A percentile compares a stretch with the other conserved stretches of the same genome.
Evolutionary conservation across 768 basidiomycete genomes (phyloP).

Genomic region (Tulasnella sp.): DNA sequence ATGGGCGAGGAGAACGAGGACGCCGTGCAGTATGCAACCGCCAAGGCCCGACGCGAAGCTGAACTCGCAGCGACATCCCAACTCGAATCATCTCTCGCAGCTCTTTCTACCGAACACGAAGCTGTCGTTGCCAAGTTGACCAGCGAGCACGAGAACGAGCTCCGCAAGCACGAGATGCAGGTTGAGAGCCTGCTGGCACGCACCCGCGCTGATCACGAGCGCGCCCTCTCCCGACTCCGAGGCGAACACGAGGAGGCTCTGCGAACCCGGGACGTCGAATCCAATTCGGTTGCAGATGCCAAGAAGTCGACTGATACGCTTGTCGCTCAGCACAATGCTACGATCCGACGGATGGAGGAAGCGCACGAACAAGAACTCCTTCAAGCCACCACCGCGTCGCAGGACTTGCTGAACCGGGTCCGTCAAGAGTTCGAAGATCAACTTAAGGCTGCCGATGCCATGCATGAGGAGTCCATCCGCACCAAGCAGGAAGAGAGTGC

Average conservation of each 20-base stretch:
- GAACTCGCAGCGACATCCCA: conserved; percentile 7
- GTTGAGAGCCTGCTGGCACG: conserved; percentile 8
- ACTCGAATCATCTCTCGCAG: background rate
- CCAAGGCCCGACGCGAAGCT: conserved; percentile 7
- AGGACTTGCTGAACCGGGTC: conserved; percentile 35
- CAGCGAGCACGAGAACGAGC: conserved; percentile 22
- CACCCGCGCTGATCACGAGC: conserved; percentile 10
- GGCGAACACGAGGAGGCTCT: conserved; percentile 36
- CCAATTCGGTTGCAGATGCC: conserved; percentile 16
- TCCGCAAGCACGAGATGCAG: conserved; percentile 16
- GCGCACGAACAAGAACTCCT: conserved; percentile 46
- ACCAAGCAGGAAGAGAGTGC: conserved; percentile 65
- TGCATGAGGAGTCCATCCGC: conserved; percentile 42
- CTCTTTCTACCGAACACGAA: background rate
- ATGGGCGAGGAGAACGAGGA: conserved; percentile 27
- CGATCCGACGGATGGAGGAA: conserved; percentile 30
- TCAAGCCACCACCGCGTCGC: conserved; percentile 43
- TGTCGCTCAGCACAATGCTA: background rate
- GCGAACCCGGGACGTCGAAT: conserved; percentile 31
- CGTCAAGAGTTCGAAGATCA: conserved; percentile 40
- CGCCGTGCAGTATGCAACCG: conserved; percentile 10
- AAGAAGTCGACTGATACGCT: conserved; percentile 5
- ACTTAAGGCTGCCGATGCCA: conserved; percentile 13
- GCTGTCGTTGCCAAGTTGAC: conserved; percentile 12
- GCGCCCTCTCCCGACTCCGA: conserved; percentile 24